phyloP scores from a whole-genome alignment of 176 grass and related monocot species.

The Elaeis guineensis region DNA sequence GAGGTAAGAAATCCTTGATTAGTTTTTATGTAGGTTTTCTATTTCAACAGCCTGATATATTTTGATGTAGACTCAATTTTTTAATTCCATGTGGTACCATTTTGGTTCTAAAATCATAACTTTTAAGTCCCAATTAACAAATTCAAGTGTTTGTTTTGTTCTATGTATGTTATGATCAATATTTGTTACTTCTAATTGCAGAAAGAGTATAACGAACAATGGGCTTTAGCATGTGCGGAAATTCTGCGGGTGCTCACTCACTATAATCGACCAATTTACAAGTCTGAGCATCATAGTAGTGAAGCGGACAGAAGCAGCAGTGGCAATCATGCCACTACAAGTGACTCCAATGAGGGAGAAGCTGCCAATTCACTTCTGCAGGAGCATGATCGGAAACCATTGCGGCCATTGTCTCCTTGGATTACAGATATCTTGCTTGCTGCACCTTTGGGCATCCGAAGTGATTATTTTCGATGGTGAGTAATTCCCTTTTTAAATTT shows the following conservation, averaged over 20 bases:
- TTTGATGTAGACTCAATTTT: too few species aligned
- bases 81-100: too few species aligned
- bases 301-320: constrained; percentile 52
- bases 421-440: constrained; percentile 93
- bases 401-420: constrained; percentile 85
- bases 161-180: neutral
- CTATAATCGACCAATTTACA: constrained; percentile 96
- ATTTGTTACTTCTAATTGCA: constrained; percentile 25
- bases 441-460: constrained; percentile 95
- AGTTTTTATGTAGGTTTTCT: too few species aligned
- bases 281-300: constrained; percentile 46
- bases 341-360: constrained; percentile 45
- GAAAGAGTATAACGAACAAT: constrained; percentile 97
- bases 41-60: too few species aligned
- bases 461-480: constrained; percentile 99
- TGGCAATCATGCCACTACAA: constrained; percentile 51
- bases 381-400: constrained; percentile 74
- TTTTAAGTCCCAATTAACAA: too few species aligned
- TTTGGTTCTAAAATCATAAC: too few species aligned
- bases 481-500: constrained; percentile 6
- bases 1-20: constrained; percentile 45
- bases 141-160: too few species aligned
- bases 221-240: constrained; percentile 97
- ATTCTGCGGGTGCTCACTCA: constrained; percentile 93
- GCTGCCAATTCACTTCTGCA: constrained; percentile 35